These are phyloP conservation scores for Lanmaoa rubissima DNA, from an alignment of 768 basidiomycete species.

Conservation along the genomic window DNA sequence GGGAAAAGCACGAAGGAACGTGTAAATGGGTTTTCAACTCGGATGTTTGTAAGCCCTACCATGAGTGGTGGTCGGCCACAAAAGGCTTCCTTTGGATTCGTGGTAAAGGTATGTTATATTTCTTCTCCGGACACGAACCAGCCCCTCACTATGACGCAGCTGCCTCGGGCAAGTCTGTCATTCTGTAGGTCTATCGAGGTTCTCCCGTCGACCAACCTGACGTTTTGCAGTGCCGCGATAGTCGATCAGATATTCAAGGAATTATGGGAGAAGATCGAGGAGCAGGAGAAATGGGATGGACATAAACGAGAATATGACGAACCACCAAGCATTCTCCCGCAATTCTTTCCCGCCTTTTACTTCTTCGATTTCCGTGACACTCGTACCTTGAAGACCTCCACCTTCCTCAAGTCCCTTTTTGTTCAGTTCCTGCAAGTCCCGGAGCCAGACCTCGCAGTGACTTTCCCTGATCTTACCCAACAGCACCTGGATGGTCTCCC, in stretches of 20 bases:
- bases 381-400: slow-evolving; percentile 14
- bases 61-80: slow-evolving; percentile 18
- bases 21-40: slow-evolving; percentile 25
- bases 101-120: slow-evolving; percentile 17
- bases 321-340: slow-evolving; percentile 18
- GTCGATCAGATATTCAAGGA: slow-evolving; percentile 25
- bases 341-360: slow-evolving; percentile 27
- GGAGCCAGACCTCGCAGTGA: slow-evolving; percentile 16
- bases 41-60: slow-evolving; percentile 17
- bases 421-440: slow-evolving; percentile 28
- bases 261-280: slow-evolving; percentile 22
- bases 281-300: slow-evolving; percentile 18
- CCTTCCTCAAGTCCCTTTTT: slow-evolving; percentile 26
- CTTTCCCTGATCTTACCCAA: slow-evolving; percentile 22
- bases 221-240: slow-evolving; percentile 17
- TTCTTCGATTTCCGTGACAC: slow-evolving; percentile 30
- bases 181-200: slow-evolving; percentile 15
- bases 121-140: neutral
- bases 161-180: slow-evolving; percentile 24
- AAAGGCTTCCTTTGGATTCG: slow-evolving; percentile 28
- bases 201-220: slow-evolving; percentile 5
- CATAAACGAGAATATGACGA: slow-evolving; percentile 14
- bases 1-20: slow-evolving; percentile 24
- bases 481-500: slow-evolving; percentile 16
- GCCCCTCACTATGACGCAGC: slow-evolving; percentile 13